phyloP scores from a whole-genome alignment of 371 early-diverging fungal genomes.

The Syncephalis fuscata region DNA sequence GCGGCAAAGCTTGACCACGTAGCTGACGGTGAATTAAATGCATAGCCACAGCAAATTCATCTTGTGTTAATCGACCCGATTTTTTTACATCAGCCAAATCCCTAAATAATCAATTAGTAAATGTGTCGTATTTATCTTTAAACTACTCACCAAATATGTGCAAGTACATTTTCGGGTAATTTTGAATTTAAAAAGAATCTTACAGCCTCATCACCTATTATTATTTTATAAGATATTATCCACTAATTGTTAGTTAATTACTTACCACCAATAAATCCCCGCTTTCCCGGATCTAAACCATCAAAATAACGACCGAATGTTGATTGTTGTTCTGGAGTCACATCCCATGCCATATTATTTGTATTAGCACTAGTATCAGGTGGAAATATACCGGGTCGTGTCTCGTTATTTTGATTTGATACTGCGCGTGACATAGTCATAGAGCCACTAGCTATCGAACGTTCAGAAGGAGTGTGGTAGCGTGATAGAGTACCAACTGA shows the following conservation, averaged over 20 bases:
- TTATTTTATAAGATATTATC: too few species aligned
- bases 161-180: slow-evolving; percentile 40
- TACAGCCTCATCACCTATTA: slow-evolving; percentile 41
- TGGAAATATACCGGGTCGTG: too few species aligned
- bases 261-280: slow-evolving; percentile 17
- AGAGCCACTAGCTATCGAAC: too few species aligned
- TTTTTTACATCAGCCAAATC: slow-evolving; percentile 67
- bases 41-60: slow-evolving; percentile 92
- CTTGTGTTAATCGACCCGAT: slow-evolving; percentile 70
- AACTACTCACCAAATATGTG: slow-evolving; percentile 40
- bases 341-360: slow-evolving; percentile 22
- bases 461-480: too few species aligned
- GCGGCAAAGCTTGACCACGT: slow-evolving; percentile 63
- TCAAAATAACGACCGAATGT: slow-evolving; percentile 55
- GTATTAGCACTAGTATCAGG: too few species aligned
- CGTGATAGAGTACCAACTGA: too few species aligned
- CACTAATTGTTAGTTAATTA: neutral
- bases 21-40: slow-evolving; percentile 71
- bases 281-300: slow-evolving; percentile 34
- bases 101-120: slow-evolving; percentile 8
- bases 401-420: too few species aligned
- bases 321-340: slow-evolving; percentile 45
- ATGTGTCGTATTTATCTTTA: neutral
- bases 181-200: slow-evolving; percentile 60
- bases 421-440: too few species aligned